phyloP scores from a whole-genome alignment of 2,329 filamentous ascomycete species.

The Westerdykella aurantiaca region DNA sequence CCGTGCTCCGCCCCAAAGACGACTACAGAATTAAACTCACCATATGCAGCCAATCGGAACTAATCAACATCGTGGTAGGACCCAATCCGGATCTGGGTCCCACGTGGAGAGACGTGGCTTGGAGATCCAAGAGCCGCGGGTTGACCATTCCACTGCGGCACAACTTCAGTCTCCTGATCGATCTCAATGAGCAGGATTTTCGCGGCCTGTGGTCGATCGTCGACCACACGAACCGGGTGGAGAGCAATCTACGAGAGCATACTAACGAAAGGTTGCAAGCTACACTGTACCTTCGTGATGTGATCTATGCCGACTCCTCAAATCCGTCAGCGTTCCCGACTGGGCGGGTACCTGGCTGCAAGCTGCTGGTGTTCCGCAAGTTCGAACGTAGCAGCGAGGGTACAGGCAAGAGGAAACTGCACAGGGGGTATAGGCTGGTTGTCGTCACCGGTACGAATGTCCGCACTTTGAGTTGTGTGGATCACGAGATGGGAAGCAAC shows the following conservation, averaged over 20 bases:
- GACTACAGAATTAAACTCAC: conserved; percentile 67
- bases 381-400: conserved; percentile 63
- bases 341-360: conserved; percentile 66
- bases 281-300: conserved; percentile 62
- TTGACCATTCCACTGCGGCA: conserved; percentile 67
- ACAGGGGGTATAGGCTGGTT: conserved; percentile 73
- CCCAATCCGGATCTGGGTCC: conserved; percentile 61
- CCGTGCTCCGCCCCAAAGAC: conserved; percentile 63
- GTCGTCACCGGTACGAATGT: conserved; percentile 71
- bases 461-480: conserved; percentile 71
- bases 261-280: conserved; percentile 66
- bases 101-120: conserved; percentile 76
- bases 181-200: conserved; percentile 72
- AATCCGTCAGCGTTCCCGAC: conserved; percentile 67
- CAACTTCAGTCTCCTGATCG: conserved; percentile 66
- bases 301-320: conserved; percentile 76
- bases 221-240: conserved; percentile 74
- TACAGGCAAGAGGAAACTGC: conserved; percentile 64
- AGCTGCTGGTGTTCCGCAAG: conserved; percentile 70
- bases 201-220: conserved; percentile 75
- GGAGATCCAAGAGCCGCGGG: conserved; percentile 62
- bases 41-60: conserved; percentile 72
- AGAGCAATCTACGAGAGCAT: conserved; percentile 62
- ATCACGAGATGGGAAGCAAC: conserved; percentile 58
- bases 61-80: conserved; percentile 69